Base-by-base conservation (phyloP, 176 grass and related monocot genomes). In the Cenchrus fungigraminus region DNA sequence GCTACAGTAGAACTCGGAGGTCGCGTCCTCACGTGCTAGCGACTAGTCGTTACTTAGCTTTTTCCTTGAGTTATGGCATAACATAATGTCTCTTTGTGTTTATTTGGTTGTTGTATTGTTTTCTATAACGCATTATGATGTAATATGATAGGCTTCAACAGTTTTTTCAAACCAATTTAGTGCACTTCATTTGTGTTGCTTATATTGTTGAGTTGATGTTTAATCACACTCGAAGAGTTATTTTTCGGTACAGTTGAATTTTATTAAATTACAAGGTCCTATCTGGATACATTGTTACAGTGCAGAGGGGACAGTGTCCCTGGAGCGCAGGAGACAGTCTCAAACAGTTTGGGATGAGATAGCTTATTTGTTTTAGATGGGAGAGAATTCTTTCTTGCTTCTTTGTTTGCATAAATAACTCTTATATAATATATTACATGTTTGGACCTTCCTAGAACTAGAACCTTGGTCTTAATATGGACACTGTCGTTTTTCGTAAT, bases 181-280 rank as follows among this genome's bases (percentile, higher is more conserved):
- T 55, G 13, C 57, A 19, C 6, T 47, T 68, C 28, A 25, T 70
- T 85, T 15, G 5, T 64, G 32, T 64, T 73, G 6, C 20, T 64
- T 81, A 56, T 86, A 11, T 60, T 71, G 34, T 49, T 78, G 83
- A 56, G 15, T 74, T 28, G 42, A 56, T 56, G 19, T 72, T 53
- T 8, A 76, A 40, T n/a, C 29, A 50, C 6, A 61, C 61, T 56
- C 45, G 61, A 34, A 57, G 20, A 17, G 5, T 53, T 61, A 22
- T 9, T 46, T 46, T 46, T 46, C 9, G 6, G 45, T 46, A 7
- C 6, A 46, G 45, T 46, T 40, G 37, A 40, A 40, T 40, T 40
- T 40, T 40, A 40, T 40, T 40, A 4, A 61, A 71, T 4, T 44
- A 17, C 19, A 70, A 45, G 17, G 44, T 72, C 44, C 20, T 72